Conservation (phyloP, 306 rosid genomes). For the Myrica gale region DNA sequence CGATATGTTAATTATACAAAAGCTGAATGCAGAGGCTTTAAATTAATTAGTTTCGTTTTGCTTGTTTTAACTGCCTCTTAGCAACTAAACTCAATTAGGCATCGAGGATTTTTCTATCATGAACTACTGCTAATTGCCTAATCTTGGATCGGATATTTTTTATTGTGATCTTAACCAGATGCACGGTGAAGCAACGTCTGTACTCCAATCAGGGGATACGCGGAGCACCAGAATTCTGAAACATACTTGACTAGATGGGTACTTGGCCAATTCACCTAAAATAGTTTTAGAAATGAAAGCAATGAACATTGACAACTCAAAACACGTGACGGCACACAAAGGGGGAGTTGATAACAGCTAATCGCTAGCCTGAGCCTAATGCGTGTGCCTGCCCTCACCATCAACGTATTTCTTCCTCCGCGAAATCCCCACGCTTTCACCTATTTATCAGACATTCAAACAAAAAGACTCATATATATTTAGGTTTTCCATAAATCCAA, state of each 20-base stretch:
- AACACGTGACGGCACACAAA: not conserved
- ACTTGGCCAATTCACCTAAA: not conserved
- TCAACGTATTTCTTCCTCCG: conserved; percentile 19
- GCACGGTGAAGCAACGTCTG: no score
- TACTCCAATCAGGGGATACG: no score
- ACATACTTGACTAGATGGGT: no score
- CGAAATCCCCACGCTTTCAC: conserved; percentile 63
- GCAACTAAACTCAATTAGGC: no score
- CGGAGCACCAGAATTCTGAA: no score
- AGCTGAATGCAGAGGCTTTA: not conserved
- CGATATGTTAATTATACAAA: not conserved
- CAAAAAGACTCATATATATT: not conserved
- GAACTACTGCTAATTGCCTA: no score
- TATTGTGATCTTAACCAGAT: no score
- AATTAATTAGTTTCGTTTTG: no score
- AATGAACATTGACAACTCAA: not conserved
- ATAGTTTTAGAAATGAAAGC: not conserved
- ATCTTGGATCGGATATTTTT: no score
- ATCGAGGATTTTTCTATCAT: no score
- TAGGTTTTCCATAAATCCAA: not conserved
- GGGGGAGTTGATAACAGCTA: not conserved
- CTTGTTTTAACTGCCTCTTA: no score
- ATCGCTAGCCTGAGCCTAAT: conserved; percentile 7
- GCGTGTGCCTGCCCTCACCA: conserved; percentile 16
- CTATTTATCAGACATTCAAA: conserved; percentile 6